Evolutionary conservation across 2,329 filamentous ascomycete species (phyloP).

Genomic region (Botrytis fabae): DNA sequence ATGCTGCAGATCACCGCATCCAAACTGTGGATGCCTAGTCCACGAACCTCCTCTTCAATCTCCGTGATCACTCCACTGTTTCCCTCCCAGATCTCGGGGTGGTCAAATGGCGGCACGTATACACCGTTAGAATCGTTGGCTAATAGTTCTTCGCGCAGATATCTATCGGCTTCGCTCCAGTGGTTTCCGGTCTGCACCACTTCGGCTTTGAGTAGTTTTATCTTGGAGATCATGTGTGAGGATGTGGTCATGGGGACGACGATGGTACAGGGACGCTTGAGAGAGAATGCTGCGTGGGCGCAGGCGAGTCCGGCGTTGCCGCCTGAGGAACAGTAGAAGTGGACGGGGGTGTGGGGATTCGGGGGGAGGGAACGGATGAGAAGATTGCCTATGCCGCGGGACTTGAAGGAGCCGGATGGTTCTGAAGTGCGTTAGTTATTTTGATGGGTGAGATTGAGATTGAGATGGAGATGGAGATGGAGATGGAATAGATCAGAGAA

Average conservation of each 20-base stretch:
- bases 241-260: conserved; percentile 55
- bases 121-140: conserved; percentile 50
- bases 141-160: conserved; percentile 61
- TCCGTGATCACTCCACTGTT: conserved; percentile 58
- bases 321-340: conserved; percentile 79
- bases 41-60: conserved; percentile 35
- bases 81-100: conserved; percentile 67
- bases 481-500: background rate
- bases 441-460: background rate
- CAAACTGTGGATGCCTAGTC: conserved; percentile 44
- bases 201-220: conserved; percentile 65
- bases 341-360: conserved; percentile 45
- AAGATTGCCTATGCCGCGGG: conserved; percentile 70
- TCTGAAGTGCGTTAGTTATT: conserved; percentile 20
- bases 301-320: conserved; percentile 86
- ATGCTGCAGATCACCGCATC: conserved; percentile 76
- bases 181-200: conserved; percentile 68
- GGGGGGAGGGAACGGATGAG: conserved; percentile 52
- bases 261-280: conserved; percentile 52
- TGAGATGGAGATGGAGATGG: no score
- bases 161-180: conserved; percentile 69
- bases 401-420: conserved; percentile 72
- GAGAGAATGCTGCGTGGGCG: conserved; percentile 66
- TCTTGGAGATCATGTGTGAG: conserved; percentile 68
- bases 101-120: conserved; percentile 71